phyloP scores from a whole-genome alignment of 352 stramenopile genomes.

The Phytophthora cactorum region DNA sequence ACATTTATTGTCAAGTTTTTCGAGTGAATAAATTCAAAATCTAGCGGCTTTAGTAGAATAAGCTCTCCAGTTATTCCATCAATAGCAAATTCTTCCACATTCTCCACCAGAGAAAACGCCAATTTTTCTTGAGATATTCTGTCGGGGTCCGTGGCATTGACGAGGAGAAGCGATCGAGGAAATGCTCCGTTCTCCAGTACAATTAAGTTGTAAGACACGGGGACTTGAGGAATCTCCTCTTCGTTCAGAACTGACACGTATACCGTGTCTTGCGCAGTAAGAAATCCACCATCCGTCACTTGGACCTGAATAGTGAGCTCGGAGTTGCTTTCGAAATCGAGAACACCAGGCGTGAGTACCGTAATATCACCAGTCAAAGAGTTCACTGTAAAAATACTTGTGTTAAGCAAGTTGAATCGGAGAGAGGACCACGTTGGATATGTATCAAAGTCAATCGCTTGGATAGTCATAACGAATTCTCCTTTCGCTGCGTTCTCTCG shows the following conservation, averaged over 20 bases:
- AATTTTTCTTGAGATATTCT: conserved; percentile 40
- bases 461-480: conserved; percentile 18
- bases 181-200: conserved; percentile 45
- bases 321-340: conserved; percentile 29
- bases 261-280: conserved; percentile 18
- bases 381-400: conserved; percentile 22
- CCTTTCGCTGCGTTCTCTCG: conserved; percentile 18
- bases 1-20: conserved; percentile 25
- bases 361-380: conserved; percentile 15
- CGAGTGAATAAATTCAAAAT: conserved; percentile 21
- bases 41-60: conserved; percentile 13
- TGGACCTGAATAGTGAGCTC: conserved; percentile 20
- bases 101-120: conserved; percentile 25
- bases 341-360: conserved; percentile 12
- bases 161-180: conserved; percentile 43
- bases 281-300: conserved; percentile 27
- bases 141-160: conserved; percentile 60
- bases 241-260: conserved; percentile 32
- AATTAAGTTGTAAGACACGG: not conserved
- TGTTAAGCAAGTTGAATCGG: conserved; percentile 22
- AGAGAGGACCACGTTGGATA: conserved; percentile 22
- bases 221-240: conserved; percentile 23
- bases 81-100: conserved; percentile 17
- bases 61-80: conserved; percentile 22
- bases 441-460: conserved; percentile 20